A percentile compares a stretch with the other conserved stretches of the same genome.
Conservation (phyloP, 805 yeast species). For the Candida chilensis region DNA sequence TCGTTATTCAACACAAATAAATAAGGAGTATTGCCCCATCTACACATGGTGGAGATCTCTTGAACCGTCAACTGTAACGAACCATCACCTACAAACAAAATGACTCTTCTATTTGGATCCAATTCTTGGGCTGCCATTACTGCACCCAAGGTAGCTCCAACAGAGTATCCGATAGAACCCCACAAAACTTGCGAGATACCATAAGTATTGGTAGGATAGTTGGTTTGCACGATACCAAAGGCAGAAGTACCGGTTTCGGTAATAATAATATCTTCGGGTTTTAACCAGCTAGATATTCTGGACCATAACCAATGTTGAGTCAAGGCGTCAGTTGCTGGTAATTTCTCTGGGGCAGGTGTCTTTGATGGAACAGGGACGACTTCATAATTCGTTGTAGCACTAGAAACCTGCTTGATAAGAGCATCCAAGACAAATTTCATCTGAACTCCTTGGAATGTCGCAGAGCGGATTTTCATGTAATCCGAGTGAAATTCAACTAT, state of each 20-base stretch:
- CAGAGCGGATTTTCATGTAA: slow-evolving; percentile 18
- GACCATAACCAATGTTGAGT: slow-evolving; percentile 23
- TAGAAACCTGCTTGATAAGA: slow-evolving; percentile 9
- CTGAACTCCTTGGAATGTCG: slow-evolving; percentile 18
- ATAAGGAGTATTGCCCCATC: slow-evolving; percentile 10
- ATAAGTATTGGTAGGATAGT: slow-evolving; percentile 16
- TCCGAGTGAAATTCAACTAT: slow-evolving; percentile 22
- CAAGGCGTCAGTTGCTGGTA: slow-evolving; percentile 6
- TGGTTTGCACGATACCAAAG: slow-evolving; percentile 21
- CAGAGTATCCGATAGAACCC: slow-evolving; percentile 26
- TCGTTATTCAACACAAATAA: slow-evolving; percentile 12
- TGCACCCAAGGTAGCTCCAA: slow-evolving; percentile 24
- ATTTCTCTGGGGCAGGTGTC: slow-evolving; percentile 7
- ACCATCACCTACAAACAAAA: slow-evolving; percentile 12
- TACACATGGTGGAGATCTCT: slow-evolving; percentile 11
- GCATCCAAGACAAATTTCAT: slow-evolving; percentile 14
- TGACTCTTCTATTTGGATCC: slow-evolving; percentile 14
- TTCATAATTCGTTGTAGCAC: slow-evolving; percentile 9
- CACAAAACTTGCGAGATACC: slow-evolving; percentile 25
- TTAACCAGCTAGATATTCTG: slow-evolving; percentile 14
- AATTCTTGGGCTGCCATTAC: slow-evolving; percentile 21
- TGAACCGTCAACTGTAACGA: slow-evolving; percentile 14
- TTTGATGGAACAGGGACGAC: slow-evolving; percentile 12
- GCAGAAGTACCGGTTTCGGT: slow-evolving; percentile 27
- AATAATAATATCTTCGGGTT: slow-evolving; percentile 19